Evolutionary conservation across 805 yeast genomes (phyloP).

Genomic region (Myxozyma neotropica): DNA sequence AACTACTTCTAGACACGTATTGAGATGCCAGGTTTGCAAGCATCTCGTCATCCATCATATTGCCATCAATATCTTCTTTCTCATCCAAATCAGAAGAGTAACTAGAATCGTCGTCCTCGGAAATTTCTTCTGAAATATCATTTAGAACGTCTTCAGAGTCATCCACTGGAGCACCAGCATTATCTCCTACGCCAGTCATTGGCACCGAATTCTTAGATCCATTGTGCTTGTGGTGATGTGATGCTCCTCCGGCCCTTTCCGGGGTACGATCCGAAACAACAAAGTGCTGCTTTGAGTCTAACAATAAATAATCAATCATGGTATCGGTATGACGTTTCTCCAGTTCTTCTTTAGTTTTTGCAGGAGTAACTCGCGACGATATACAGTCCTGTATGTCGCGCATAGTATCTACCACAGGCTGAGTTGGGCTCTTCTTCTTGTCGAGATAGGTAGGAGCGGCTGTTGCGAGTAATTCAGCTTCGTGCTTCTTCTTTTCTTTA

Average conservation of each 20-base stretch:
- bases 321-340: slow-evolving; percentile 19
- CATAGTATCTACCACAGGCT: neutral
- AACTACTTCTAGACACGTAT: slow-evolving; percentile 49
- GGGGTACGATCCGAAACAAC: slow-evolving; percentile 21
- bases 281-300: slow-evolving; percentile 23
- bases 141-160: slow-evolving; percentile 11
- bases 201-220: neutral
- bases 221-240: slow-evolving; percentile 4
- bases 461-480: neutral
- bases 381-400: slow-evolving; percentile 7
- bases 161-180: neutral
- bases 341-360: neutral
- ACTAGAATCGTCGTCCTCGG: neutral
- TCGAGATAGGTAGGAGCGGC: neutral
- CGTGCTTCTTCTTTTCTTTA: slow-evolving; percentile 38
- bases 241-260: neutral
- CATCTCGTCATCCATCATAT: slow-evolving; percentile 34
- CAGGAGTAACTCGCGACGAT: neutral
- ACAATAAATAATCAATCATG: slow-evolving; percentile 25
- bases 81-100: slow-evolving; percentile 1
- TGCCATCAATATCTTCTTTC: slow-evolving; percentile 9
- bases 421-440: neutral
- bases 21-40: slow-evolving; percentile 41
- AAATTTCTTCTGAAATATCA: slow-evolving; percentile 12
- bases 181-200: neutral